A percentile compares a stretch with the other conserved stretches of the same genome.
Conservation (phyloP, 1,139 yeast species). For the Yamadazyma atmosphaerica region DNA sequence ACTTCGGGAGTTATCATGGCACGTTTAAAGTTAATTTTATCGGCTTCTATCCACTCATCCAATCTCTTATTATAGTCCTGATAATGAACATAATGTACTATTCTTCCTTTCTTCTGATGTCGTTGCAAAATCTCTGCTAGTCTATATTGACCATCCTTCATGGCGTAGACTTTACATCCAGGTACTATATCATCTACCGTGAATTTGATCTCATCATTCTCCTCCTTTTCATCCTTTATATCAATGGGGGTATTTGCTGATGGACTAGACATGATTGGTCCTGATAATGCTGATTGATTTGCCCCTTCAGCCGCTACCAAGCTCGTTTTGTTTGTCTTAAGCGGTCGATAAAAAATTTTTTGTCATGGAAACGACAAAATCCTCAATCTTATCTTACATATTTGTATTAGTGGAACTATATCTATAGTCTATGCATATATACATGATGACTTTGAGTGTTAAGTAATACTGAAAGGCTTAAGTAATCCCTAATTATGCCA, state of each 20-base stretch:
- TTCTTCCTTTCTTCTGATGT: conserved; percentile 72
- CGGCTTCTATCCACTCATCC: conserved; percentile 87
- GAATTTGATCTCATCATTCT: conserved; percentile 20
- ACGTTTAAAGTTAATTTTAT: conserved; percentile 65
- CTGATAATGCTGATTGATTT: neutral
- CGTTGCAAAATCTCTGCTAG: conserved; percentile 83
- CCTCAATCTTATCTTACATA: conserved; percentile 1
- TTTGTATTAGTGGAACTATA: no score
- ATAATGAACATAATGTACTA: conserved; percentile 89
- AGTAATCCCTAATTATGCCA: conserved; percentile 6
- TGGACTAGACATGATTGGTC: conserved; percentile 11
- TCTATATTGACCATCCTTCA: conserved; percentile 77
- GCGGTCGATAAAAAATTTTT: conserved; percentile 1
- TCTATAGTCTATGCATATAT: no score
- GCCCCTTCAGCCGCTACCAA: neutral
- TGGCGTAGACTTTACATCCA: conserved; percentile 81
- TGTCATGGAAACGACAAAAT: neutral
- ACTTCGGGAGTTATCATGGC: conserved; percentile 73
- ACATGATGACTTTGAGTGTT: no score
- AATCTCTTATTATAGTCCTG: conserved; percentile 85
- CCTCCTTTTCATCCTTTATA: conserved; percentile 14
- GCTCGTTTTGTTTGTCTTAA: neutral
- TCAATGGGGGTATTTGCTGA: conserved; percentile 12
- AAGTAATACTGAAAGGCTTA: no score
- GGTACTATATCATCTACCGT: conserved; percentile 51